These are phyloP conservation scores for Eutrema yunnanense DNA, from an alignment of 345 rosid species.

Conservation along the genomic window DNA sequence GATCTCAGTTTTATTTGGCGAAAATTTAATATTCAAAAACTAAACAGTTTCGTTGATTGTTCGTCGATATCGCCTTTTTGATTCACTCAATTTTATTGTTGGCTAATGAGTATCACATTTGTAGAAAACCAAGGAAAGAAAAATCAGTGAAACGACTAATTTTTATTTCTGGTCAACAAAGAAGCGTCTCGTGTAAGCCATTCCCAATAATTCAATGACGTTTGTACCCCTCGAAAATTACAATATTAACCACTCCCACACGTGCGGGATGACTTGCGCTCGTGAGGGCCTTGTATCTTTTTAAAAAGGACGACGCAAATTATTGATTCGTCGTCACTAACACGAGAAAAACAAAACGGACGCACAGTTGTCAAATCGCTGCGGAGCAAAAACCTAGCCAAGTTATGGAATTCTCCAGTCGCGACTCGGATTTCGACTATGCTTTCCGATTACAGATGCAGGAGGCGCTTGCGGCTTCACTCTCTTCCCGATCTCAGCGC, in stretches of 20 bases:
- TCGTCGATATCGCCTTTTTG: no score
- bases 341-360: neutral
- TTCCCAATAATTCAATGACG: neutral
- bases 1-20: no score
- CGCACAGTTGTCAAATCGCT: neutral
- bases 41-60: no score
- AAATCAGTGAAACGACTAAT: no score
- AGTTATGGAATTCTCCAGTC: conserved; percentile 21
- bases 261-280: neutral
- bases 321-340: neutral
- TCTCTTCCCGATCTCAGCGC: conserved; percentile 13
- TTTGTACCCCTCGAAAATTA: neutral
- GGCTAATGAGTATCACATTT: no score
- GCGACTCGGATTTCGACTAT: conserved; percentile 34
- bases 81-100: no score
- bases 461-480: conserved; percentile 44
- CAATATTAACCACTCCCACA: neutral
- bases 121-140: no score
- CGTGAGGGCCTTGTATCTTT: neutral
- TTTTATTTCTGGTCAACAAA: no score
- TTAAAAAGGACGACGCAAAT: neutral
- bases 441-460: conserved; percentile 52
- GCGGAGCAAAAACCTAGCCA: neutral
- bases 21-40: no score
- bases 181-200: no score